Base-by-base conservation (phyloP, 768 basidiomycete species). In the Termitomyces sp. region DNA sequence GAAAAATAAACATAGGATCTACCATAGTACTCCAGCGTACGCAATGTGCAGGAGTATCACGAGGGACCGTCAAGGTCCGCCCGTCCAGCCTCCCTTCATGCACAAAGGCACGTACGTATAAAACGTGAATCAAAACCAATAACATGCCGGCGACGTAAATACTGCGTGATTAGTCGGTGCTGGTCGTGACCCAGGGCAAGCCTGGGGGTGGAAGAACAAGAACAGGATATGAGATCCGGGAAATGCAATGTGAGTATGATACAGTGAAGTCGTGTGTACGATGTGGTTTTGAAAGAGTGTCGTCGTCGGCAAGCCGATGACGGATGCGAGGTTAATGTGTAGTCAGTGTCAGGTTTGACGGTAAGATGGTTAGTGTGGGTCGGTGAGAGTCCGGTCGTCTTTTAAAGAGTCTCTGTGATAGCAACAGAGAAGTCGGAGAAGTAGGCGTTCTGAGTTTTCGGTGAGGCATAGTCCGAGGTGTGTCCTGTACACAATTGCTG, bases 381-480 rank as follows among this genome's bases (percentile, higher is more conserved):
- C 16, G 43, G 22, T n/a, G 48, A 27, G 30, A 40, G 2, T 57
- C 52, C 62, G 55, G 56, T 53, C 33, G 49, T 58, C 50, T 13
- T 46, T 68, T 72, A 80, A 59, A 80, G 70, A 57, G 54, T 69
- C 66, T 84, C 70, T 51, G 77, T 80, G 67, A 88, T 80, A 37
- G 85, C 84, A 56, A 86, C 74, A 8, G 85, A 85, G 71, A 89
- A 86, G 68, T 87, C 87, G 62, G 86, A 81, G 74, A 90, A 88
- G 70, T 77, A 89, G 20, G 80, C 70, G 63, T 77, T 72, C 71
- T 89, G 88, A 51, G 80, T 76, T 67, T 81, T 80, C 18, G 88
- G 83, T 6, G 83, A 81, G 18, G 84, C 87, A 74, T 75, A 89
- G 24, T 73, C 69, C 0, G 69, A 40, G 12, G 71, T 69, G 36